Conservation (phyloP, 2,329 filamentous ascomycete genomes). For the Cladorrhinum sp. region DNA sequence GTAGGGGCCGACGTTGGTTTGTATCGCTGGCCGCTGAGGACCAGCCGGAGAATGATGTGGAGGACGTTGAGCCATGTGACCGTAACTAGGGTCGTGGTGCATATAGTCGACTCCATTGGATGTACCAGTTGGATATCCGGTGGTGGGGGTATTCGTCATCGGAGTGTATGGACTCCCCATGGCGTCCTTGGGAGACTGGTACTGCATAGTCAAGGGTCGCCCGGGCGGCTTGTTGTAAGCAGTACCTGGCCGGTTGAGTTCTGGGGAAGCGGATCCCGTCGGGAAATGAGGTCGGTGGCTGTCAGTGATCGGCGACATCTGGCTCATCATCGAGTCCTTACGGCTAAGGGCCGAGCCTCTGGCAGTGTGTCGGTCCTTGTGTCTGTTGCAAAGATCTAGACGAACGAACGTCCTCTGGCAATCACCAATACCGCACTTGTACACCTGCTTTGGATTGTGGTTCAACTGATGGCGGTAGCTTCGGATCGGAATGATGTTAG, state of each 20-base stretch:
- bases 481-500: constrained; percentile 26
- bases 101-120: constrained; percentile 44
- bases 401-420: constrained; percentile 90
- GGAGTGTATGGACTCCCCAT: constrained; percentile 47
- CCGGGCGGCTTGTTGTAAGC: constrained; percentile 38
- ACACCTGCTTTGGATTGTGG: constrained; percentile 93
- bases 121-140: constrained; percentile 34
- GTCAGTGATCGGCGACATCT: constrained; percentile 44
- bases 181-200: constrained; percentile 45
- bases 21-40: constrained; percentile 45
- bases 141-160: constrained; percentile 43
- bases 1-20: constrained; percentile 48
- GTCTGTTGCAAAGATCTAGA: constrained; percentile 84
- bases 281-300: constrained; percentile 40
- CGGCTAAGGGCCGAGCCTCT: constrained; percentile 74
- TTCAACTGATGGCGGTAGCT: constrained; percentile 91
- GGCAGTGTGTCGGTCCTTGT: constrained; percentile 76
- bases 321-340: constrained; percentile 63
- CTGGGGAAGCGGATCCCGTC: constrained; percentile 46
- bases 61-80: constrained; percentile 28
- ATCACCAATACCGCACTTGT: constrained; percentile 86
- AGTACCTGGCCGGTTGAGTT: constrained; percentile 43
- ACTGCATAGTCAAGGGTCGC: constrained; percentile 40
- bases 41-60: constrained; percentile 42
- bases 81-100: constrained; percentile 39